Percentiles rank a stretch among this genome's conserved stretches.
These are phyloP conservation scores for Exophiala calicioides DNA, from an alignment of 2,329 filamentous ascomycete genomes.

Conservation along the genomic window DNA sequence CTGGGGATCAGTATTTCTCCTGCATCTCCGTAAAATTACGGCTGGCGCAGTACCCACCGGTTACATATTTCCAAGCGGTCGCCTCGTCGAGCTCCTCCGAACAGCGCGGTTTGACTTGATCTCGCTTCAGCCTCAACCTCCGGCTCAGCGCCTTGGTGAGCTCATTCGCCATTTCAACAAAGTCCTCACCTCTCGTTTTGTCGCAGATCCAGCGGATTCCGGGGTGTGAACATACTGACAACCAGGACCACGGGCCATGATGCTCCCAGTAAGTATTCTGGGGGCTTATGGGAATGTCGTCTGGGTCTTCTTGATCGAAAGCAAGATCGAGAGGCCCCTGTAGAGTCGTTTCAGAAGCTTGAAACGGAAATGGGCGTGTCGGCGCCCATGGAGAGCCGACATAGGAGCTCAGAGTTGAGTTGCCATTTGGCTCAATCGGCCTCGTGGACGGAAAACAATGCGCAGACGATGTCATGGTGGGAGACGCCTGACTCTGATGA, in stretches of 20 bases:
- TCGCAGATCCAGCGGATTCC: conserved; percentile 6
- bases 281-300: neutral
- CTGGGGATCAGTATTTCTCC: too few species aligned
- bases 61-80: conserved; percentile 1
- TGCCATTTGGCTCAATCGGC: too few species aligned
- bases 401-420: too few species aligned
- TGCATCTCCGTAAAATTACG: too few species aligned
- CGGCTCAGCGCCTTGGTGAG: conserved; percentile 7
- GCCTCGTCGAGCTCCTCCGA: conserved; percentile 1
- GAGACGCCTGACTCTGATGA: too few species aligned
- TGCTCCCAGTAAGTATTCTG: conserved; percentile 1
- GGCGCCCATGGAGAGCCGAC: too few species aligned
- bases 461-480: too few species aligned
- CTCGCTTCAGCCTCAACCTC: conserved; percentile 5
- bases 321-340: neutral
- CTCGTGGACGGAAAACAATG: too few species aligned
- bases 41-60: neutral
- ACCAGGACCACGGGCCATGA: conserved; percentile 9
- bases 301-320: neutral
- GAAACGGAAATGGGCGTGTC: too few species aligned
- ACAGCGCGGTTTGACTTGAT: neutral
- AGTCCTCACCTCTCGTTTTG: conserved; percentile 3
- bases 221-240: conserved; percentile 6
- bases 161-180: neutral
- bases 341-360: neutral